Base-by-base conservation (phyloP, 768 basidiomycete genomes). In the Trametes cinnabarina region DNA sequence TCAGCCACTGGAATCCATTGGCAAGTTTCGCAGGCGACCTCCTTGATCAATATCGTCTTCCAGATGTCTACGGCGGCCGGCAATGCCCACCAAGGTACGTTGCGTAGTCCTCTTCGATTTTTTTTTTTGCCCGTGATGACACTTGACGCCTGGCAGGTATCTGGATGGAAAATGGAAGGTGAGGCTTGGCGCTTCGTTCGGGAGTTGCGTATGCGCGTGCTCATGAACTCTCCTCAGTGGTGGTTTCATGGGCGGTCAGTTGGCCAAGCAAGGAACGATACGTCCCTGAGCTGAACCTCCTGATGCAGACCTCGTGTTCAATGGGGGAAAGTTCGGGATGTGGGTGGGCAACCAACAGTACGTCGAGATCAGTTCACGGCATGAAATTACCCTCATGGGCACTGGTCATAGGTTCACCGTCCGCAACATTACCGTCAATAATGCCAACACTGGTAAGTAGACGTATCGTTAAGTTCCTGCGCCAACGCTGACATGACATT, bases 1-100 rank as follows among this genome's bases (percentile, higher is more conserved):
- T 37, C 55, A 59, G 88, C 82, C 34, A 88, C 85, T 12, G 89
- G 87, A 28, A 73, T 92, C 30, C 90, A 92, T 64, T 92, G 90
- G 90, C 90, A 92, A 72, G 86, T 91, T 17, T 82, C 90, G 0
- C 90, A 92, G 69, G 79, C 85, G 10, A 91, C 90, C 0, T 88
- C 86, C 0, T 69, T 92, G 40, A 78, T 86, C 59, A 90, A 92
- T 68, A 83, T 92, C 57, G 78, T 82, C 22, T 79, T 91, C 60
- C 72, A 87, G 58, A 86, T 90, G 87, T 87, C 85, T 3, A 79
- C 79, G 19, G 82, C 76, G 9, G 62, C 79, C 19, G 78, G 82
- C 58, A 89, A 82, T 8, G 80, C 78, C 14, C 89, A 91, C 63
- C 82, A 86, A 78, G 88, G 87, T 83, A 71, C 35, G 56, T 60